Evolutionary conservation across 805 yeast genomes (phyloP).

Genomic region (Hanseniaspora opuntiae): DNA sequence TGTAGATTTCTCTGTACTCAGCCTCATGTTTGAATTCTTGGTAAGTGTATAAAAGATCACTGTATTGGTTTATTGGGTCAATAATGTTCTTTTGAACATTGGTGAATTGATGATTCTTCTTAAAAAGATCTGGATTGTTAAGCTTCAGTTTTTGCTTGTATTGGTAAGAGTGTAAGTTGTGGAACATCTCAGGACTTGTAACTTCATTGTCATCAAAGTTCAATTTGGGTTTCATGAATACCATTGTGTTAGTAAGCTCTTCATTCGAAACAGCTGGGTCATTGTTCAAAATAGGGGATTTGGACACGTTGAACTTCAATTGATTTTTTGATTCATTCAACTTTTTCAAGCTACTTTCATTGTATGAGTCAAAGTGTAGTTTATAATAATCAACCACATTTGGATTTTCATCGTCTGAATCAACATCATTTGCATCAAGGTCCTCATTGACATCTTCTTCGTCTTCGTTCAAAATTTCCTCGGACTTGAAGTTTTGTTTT

Average conservation of each 20-base stretch:
- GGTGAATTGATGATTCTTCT: constrained; percentile 21
- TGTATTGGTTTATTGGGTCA: constrained; percentile 57
- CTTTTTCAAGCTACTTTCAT: constrained; percentile 27
- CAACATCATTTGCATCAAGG: constrained; percentile 24
- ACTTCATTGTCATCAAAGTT: constrained; percentile 14
- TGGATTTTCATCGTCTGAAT: constrained; percentile 23
- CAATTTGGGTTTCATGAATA: constrained; percentile 21
- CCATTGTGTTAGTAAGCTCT: constrained; percentile 9
- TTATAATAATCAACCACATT: constrained; percentile 59
- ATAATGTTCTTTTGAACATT: constrained; percentile 40
- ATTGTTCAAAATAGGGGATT: constrained; percentile 8
- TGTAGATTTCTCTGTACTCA: constrained; percentile 48
- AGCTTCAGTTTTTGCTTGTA: constrained; percentile 33
- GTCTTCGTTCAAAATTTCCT: not conserved
- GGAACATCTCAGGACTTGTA: constrained; percentile 17
- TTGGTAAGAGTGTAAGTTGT: constrained; percentile 27
- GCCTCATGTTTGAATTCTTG: constrained; percentile 32
- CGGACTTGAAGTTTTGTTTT: not conserved
- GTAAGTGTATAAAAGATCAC: constrained; percentile 54
- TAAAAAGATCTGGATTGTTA: constrained; percentile 21
- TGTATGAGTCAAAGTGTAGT: constrained; percentile 49
- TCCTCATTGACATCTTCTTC: constrained; percentile 17
- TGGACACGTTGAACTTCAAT: constrained; percentile 13
- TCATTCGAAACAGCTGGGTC: constrained; percentile 13
- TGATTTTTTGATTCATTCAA: constrained; percentile 23